Conservation (phyloP, 495 filamentous ascomycete genomes). For the Neurospora sublineolata region DNA sequence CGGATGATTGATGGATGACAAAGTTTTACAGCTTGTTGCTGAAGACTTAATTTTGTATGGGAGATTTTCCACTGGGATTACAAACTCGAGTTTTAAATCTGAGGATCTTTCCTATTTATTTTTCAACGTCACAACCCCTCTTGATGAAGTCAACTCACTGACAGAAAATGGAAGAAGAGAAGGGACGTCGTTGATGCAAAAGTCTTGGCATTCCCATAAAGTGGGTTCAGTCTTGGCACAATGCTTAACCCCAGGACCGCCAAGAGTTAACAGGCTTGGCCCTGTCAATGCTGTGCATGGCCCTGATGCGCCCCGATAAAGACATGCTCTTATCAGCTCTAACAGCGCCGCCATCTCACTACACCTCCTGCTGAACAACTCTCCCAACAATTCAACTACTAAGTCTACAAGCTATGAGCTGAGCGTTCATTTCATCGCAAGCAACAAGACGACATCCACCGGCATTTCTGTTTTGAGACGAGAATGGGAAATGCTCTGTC, state of each 20-base stretch:
- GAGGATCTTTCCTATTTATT: background rate
- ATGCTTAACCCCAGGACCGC: background rate
- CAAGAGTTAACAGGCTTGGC: background rate
- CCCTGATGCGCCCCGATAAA: background rate
- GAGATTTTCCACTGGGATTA: background rate
- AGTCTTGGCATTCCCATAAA: background rate
- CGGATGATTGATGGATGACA: background rate
- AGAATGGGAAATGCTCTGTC: constrained; percentile 12
- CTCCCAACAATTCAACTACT: background rate
- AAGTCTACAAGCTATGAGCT: background rate
- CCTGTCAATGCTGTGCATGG: background rate
- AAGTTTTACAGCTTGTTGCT: background rate
- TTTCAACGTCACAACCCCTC: background rate
- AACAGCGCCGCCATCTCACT: background rate
- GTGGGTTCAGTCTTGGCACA: background rate
- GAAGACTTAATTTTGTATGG: background rate
- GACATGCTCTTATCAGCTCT: background rate
- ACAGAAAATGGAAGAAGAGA: background rate
- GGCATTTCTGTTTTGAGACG: background rate
- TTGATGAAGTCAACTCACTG: background rate
- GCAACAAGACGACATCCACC: background rate
- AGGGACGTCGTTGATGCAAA: background rate
- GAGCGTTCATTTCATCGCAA: background rate
- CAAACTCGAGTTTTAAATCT: background rate
- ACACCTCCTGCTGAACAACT: background rate